Conservation (phyloP, 2,329 filamentous ascomycete genomes). For the Sarocladium kiliense region DNA sequence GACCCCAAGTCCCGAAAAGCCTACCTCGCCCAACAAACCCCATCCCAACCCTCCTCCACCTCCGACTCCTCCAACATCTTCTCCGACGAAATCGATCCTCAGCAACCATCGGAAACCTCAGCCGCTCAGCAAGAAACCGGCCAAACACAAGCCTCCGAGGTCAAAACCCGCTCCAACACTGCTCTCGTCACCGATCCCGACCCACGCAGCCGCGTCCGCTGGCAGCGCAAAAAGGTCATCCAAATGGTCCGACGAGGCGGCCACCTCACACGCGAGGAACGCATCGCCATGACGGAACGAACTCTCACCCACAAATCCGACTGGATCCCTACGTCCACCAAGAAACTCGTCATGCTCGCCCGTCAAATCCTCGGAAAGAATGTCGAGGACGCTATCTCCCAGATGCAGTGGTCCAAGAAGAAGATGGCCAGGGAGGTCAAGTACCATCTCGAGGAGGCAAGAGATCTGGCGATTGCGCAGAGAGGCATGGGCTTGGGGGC, state of each 20-base stretch:
- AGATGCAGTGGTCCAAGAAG: slow-evolving; percentile 96
- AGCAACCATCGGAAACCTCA: slow-evolving; percentile 15
- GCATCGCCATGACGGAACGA: slow-evolving; percentile 61
- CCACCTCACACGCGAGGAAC: slow-evolving; percentile 50
- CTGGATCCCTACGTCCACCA: slow-evolving; percentile 76
- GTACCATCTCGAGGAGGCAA: slow-evolving; percentile 74
- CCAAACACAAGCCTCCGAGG: slow-evolving; percentile 14
- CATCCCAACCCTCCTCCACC: slow-evolving; percentile 22
- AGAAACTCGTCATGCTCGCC: slow-evolving; percentile 84
- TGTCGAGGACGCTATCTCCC: slow-evolving; percentile 86
- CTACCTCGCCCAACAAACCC: slow-evolving; percentile 25
- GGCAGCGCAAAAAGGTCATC: slow-evolving; percentile 81
- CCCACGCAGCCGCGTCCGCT: slow-evolving; percentile 64
- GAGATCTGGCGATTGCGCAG: slow-evolving; percentile 72
- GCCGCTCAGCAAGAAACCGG: slow-evolving; percentile 13
- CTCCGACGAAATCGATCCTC: slow-evolving; percentile 47
- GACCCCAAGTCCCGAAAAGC: slow-evolving; percentile 36
- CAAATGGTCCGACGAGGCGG: slow-evolving; percentile 59
- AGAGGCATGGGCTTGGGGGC: slow-evolving; percentile 76
- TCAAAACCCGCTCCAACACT: slow-evolving; percentile 44
- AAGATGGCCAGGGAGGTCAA: slow-evolving; percentile 77
- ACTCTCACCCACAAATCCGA: slow-evolving; percentile 56
- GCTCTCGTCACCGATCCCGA: slow-evolving; percentile 68
- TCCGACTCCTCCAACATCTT: slow-evolving; percentile 48
- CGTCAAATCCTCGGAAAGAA: slow-evolving; percentile 89